Conservation (phyloP, 148 eudicot genomes). For the Polygonum aviculare region DNA sequence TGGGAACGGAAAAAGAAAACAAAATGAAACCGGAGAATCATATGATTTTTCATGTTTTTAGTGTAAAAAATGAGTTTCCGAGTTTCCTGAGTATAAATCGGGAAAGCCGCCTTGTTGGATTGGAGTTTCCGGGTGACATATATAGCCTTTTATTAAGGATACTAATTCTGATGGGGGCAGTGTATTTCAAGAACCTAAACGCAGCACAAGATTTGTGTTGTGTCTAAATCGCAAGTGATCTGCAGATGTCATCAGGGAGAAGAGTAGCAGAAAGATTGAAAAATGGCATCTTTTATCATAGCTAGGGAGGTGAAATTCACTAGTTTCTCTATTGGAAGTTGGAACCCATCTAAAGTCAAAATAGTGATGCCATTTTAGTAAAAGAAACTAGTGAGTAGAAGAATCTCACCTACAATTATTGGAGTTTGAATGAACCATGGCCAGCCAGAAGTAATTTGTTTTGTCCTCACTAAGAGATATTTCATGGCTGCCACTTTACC, state of each 20-base stretch:
- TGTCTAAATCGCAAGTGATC: neutral
- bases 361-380: neutral
- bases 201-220: neutral
- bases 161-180: neutral
- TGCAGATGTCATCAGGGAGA: neutral
- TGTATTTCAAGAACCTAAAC: neutral
- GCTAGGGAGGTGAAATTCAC: too few species aligned
- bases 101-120: too few species aligned
- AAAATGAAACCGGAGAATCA: too few species aligned
- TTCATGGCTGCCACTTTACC: neutral
- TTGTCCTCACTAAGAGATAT: neutral
- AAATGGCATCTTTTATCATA: neutral
- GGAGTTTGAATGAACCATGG: neutral
- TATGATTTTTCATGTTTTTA: too few species aligned
- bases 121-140: too few species aligned
- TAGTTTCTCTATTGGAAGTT: too few species aligned
- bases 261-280: neutral
- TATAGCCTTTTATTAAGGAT: too few species aligned
- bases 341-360: neutral
- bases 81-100: too few species aligned
- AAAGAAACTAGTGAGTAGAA: neutral
- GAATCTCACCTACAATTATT: neutral
- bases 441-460: neutral
- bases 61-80: too few species aligned
- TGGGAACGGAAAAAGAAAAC: too few species aligned